A percentile compares a stretch with the other conserved stretches of the same genome.
Conservation (phyloP, 2,329 filamentous ascomycete species). For the Dactylellina sp. region DNA sequence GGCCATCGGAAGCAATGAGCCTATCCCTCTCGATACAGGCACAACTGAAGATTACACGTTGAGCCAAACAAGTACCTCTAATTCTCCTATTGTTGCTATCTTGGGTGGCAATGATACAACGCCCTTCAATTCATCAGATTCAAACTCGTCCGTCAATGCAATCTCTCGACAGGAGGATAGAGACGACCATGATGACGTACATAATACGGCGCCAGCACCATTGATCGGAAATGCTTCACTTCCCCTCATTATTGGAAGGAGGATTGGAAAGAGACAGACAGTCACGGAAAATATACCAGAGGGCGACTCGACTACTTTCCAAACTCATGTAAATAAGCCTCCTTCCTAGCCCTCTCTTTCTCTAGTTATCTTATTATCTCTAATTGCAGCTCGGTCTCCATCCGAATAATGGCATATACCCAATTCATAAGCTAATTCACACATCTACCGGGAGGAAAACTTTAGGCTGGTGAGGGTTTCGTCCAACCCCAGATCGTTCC, state of each 20-base stretch:
- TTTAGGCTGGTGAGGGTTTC: slow-evolving; percentile 47
- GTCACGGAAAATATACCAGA: slow-evolving; percentile 44
- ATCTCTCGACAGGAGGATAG: slow-evolving; percentile 10
- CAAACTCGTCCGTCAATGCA: slow-evolving; percentile 20
- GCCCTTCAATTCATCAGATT: slow-evolving; percentile 15
- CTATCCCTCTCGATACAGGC: slow-evolving; percentile 15
- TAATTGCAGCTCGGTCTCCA: too few relatives aligned
- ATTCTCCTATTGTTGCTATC: slow-evolving; percentile 32
- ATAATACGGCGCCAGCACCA: slow-evolving; percentile 5
- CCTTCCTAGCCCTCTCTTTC: slow-evolving; percentile 5
- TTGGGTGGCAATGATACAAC: slow-evolving; percentile 26
- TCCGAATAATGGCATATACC: slow-evolving; percentile 15
- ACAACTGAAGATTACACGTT: neutral
- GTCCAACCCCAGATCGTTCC: slow-evolving; percentile 46
- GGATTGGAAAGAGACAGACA: slow-evolving; percentile 27
- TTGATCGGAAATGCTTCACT: slow-evolving; percentile 14
- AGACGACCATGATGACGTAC: neutral
- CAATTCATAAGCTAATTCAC: slow-evolving; percentile 41
- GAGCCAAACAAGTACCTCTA: slow-evolving; percentile 1
- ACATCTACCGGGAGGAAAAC: slow-evolving; percentile 5
- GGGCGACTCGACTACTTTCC: slow-evolving; percentile 48
- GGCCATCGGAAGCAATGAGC: slow-evolving; percentile 25
- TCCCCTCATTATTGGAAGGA: slow-evolving; percentile 28
- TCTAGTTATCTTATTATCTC: neutral
- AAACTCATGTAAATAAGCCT: slow-evolving; percentile 45